Base-by-base conservation (phyloP, 176 grass and related monocot genomes). In the Eragrostis nindensis region DNA sequence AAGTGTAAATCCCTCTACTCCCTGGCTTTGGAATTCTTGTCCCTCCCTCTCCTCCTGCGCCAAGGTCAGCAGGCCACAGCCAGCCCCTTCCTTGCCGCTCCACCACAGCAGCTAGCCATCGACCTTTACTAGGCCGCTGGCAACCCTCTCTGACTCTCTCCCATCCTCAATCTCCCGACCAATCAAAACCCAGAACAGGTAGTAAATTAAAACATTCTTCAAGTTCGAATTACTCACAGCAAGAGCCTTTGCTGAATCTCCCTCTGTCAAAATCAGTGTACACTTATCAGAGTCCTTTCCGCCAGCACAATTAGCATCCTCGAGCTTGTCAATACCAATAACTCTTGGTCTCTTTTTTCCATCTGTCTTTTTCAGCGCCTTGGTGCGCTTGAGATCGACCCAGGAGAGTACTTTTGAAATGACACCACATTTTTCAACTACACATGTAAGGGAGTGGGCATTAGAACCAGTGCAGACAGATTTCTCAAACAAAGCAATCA, bases 241-340 rank as follows among this genome's bases (percentile, higher is more conserved):
- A 16, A 97, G 85, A 62, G 94, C 94, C 78, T 97, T 97, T 30
- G 94, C 94, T 17, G 92, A 97, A 84, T 97, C 94, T 69, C 94
- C 94, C 90, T 97, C 94, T 46, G 94, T 94, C 22, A 97, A 80
- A 50, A 97, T 94, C 76, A 97, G 82, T 18, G 94, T 97, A 78
- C 94, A 97, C 73, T 78, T 92, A 0, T 88, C 64, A 5, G 94
- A 97, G 7, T 94, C 73, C 80, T 53, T 94, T 16, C 91, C 92
- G 57, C 94, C 94, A 73, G 94, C 94, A 59, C 92, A 87, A 77
- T 97, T 97, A 64, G 94, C 94, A 85, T 97, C 94, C 63, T 97
- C 94, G 49, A 97, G 89, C 56, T 97, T 97, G 30, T 87, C 73
- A 19, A 97, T 80, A 27, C 94, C 92, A 16, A 80, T 77, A 88